These are phyloP conservation scores for Podaxis carcinomalis DNA, from an alignment of 768 basidiomycete genomes.

Conservation along the genomic window DNA sequence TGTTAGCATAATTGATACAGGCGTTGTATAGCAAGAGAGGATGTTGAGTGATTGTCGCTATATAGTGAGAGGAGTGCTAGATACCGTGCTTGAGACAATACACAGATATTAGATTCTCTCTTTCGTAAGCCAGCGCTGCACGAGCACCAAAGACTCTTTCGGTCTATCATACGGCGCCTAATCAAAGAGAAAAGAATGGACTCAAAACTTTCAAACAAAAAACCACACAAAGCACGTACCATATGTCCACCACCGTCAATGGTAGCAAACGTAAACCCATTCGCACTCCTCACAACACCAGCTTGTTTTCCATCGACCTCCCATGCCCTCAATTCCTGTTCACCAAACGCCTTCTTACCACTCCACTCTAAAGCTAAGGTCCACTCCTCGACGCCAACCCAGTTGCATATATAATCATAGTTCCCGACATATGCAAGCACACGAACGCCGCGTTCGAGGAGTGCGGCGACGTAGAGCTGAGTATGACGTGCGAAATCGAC, in stretches of 20 bases:
- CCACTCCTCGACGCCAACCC: conserved; percentile 68
- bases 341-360: conserved; percentile 42
- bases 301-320: conserved; percentile 39
- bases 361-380: conserved; percentile 68
- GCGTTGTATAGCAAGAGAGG: too few species aligned
- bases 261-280: conserved; percentile 61
- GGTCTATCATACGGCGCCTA: conserved; percentile 63
- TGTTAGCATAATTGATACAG: too few species aligned
- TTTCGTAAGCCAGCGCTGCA: conserved; percentile 43
- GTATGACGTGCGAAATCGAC: conserved; percentile 43
- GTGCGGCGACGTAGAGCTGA: conserved; percentile 53
- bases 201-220: not conserved
- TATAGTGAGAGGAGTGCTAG: too few species aligned
- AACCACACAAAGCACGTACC: conserved; percentile 30
- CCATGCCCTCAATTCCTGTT: conserved; percentile 53
- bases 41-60: too few species aligned
- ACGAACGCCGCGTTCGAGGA: conserved; percentile 69
- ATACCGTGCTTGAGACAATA: too few species aligned
- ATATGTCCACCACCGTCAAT: conserved; percentile 72
- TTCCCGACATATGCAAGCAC: conserved; percentile 49
- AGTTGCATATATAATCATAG: not conserved
- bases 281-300: conserved; percentile 34
- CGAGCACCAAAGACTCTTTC: conserved; percentile 44
- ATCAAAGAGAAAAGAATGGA: not conserved
- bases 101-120: conserved; percentile 10